Evolutionary conservation across 2,329 filamentous ascomycete species (phyloP), one percentile per base, ranked within the genome.

Genomic region (Sclerotinia borealis): DNA sequence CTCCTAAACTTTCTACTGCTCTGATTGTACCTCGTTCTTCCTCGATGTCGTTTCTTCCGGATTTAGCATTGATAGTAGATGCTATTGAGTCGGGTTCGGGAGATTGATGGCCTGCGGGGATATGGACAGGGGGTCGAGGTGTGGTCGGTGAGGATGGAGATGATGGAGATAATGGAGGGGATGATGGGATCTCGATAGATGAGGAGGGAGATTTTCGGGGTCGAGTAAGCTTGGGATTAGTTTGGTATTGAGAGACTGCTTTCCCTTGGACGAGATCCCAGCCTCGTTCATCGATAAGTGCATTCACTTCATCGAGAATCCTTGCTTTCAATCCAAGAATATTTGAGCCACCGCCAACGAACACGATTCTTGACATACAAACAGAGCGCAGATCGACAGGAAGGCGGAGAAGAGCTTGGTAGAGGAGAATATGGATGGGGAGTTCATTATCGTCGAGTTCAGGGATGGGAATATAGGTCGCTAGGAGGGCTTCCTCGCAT

Each of bases 361-460:
- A 90, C 19, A 96, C 80, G 51, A 98, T 90, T 45, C 93, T 89
- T 1, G 92, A 87, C 86, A 97, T 95, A 75, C 93, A 97, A 5
- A 88, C 77, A 1, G 90, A 88, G 29, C 95, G 86, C 4, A 93
- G 86, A 75, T 99, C 95, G 4, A 93, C 78, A 0, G 92, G 90
- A 1, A 97, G 80, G 9, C 85, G 81, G 1, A 96, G 80, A 1
- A 99, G 82, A 43, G 87, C 83, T 60, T 85, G 83, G 76, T 96
- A 96, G 3, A 96, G 80, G 10, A 98, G 81, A 15, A 87, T 74
- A 59, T 90, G 91, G 1, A 98, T 72, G 0, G 93, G 87, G 22
- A 90, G 82, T 68, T 98, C 93, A 69, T 99, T 83, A 70, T 98
- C 93, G 72, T 99, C 95, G 66, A 92, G 86, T 45, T 86, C 85